Base-by-base conservation (phyloP, 1,139 yeast genomes). In the Saccharomycopsis hybrid region DNA sequence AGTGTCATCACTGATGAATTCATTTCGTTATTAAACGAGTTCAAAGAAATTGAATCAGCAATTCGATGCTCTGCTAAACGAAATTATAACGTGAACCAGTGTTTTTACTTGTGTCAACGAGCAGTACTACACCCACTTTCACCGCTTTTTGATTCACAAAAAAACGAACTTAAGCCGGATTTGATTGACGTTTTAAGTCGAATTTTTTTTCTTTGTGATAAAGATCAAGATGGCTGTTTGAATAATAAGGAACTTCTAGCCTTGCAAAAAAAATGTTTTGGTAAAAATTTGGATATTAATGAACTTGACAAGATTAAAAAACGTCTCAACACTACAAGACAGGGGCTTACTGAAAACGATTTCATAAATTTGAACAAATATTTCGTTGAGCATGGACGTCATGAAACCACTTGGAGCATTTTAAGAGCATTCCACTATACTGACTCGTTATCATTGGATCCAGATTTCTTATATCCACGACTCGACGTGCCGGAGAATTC, bases 391-490 rank as follows among this genome's bases (percentile, higher is more conserved):
- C 78, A 80, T 43, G 98, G 98, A 0, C 71, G 97, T 42, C 97
- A 92, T 63, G 98, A 92, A 63, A 90, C 97, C 0, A 84, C 88
- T 0, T 92, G 98, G 98, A 95, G 96, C 0, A 87, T 92, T 25
- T 64, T 92, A 32, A 67, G 98, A 49, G 77, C 89, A 1, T 92
- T 86, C 65, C 86, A 87, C 60, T 92, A 92, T 60, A 90, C 97
- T 0, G 94, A 92, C 61, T 89, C 97, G 0, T 69, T 92, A 9
- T 88, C 96, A 1, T 72, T 92, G 35, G 82, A 80, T 58, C 96
- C 88, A 58, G 78, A 78, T 53, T 82, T 88, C 49, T 65, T 92
- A 29, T 79, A 76, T 57, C 98, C 98, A 0, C 76, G 75, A 50
- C 62, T 92, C 24, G 96, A 87, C 49, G 89, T 90, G 0, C 82